phyloP scores from a whole-genome alignment of 192 early-diverging fungal species.

The Gigaspora rosea region DNA sequence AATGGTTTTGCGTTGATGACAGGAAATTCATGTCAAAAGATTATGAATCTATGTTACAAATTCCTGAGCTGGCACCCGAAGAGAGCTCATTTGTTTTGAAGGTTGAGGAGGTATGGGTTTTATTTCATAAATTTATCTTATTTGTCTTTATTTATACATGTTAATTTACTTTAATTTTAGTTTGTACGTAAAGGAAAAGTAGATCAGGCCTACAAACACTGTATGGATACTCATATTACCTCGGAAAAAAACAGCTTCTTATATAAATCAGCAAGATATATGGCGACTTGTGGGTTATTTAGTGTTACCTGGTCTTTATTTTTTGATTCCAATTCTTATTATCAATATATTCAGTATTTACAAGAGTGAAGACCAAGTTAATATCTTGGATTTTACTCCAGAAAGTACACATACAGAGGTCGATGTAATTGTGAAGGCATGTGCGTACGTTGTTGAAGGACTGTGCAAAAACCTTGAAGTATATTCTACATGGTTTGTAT shows the following conservation, averaged over 20 bases:
- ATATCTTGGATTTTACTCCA: not conserved
- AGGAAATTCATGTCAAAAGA: constrained; percentile 24
- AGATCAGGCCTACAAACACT: no score
- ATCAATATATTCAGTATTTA: not conserved
- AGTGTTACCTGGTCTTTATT: no score
- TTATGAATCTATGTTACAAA: constrained; percentile 16
- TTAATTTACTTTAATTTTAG: no score
- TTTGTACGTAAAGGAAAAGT: no score
- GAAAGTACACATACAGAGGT: not conserved
- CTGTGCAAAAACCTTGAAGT: not conserved
- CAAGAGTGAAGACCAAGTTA: not conserved
- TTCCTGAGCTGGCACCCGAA: constrained; percentile 18
- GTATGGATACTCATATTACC: no score
- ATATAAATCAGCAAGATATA: no score
- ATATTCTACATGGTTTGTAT: not conserved
- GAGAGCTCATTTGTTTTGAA: constrained; percentile 20
- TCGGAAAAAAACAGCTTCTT: no score
- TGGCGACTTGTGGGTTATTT: no score
- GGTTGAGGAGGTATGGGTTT: no score
- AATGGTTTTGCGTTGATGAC: constrained; percentile 23
- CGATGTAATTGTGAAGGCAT: not conserved
- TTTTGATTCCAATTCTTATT: not conserved
- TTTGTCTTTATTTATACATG: no score
- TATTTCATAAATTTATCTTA: no score
- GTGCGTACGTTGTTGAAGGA: not conserved